Conservation (phyloP, 768 basidiomycete species). For the Sarcodon aspratus region DNA sequence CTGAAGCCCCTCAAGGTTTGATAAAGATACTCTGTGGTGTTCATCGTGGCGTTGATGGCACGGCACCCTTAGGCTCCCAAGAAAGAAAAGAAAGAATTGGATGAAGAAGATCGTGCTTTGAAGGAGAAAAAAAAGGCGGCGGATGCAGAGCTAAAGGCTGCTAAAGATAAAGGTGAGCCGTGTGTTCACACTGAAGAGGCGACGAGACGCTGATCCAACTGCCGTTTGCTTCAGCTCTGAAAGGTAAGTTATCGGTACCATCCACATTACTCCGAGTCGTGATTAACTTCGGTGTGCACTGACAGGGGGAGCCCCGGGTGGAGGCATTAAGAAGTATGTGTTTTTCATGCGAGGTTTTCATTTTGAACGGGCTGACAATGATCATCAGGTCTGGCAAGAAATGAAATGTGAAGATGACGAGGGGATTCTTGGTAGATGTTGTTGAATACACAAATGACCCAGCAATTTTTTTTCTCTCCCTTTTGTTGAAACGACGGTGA, state of each 20-base stretch:
- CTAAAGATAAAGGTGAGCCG: conserved; percentile 56
- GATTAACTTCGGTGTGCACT: conserved; percentile 1
- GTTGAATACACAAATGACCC: not conserved
- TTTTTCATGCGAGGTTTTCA: not conserved
- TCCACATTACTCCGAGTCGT: conserved; percentile 5
- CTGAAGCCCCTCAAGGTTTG: conserved; percentile 76
- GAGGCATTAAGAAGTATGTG: conserved; percentile 83
- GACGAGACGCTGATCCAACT: not conserved
- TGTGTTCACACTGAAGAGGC: not conserved
- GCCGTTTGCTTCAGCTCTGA: conserved; percentile 29
- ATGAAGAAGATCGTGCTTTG: conserved; percentile 61
- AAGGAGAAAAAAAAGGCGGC: conserved; percentile 73
- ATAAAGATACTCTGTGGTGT: not conserved
- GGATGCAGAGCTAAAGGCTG: conserved; percentile 58
- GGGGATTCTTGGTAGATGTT: not conserved
- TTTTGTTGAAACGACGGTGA: not conserved
- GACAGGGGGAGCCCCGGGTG: conserved; percentile 57
- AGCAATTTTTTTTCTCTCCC: not conserved
- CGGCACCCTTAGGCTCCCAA: conserved; percentile 51
- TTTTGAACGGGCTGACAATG: not conserved
- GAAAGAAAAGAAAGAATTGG: conserved; percentile 66
- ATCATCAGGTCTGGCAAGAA: conserved; percentile 58
- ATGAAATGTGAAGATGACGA: conserved; percentile 18
- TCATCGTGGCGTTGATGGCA: not conserved
- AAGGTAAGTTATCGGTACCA: conserved; percentile 25